phyloP scores from a whole-genome alignment of 306 rosid genomes.

The Quercus agrifolia region DNA sequence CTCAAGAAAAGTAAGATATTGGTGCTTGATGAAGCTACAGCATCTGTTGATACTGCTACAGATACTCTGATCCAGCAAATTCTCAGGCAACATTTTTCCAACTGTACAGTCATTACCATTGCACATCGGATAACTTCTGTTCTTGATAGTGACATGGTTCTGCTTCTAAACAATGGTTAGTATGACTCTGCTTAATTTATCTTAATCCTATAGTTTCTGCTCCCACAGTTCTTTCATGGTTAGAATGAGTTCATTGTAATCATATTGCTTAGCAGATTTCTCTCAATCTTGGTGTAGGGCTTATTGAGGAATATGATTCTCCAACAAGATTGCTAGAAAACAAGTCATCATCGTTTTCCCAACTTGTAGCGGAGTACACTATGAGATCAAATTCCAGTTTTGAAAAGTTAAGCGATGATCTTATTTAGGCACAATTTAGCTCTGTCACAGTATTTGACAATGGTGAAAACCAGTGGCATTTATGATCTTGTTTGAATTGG shows the following conservation, averaged over 20 bases:
- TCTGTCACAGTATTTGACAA: no score
- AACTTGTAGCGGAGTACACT: no score
- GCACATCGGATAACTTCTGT: constrained; percentile 26
- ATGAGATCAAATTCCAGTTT: constrained; percentile 4
- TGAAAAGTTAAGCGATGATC: not conserved
- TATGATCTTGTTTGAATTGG: no score
- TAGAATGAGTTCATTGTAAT: not conserved
- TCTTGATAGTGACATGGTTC: constrained; percentile 23
- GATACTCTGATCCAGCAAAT: constrained; percentile 32
- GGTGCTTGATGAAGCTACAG: no score
- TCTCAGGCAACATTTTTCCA: constrained; percentile 8
- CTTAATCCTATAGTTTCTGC: not conserved
- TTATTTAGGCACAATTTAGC: no score
- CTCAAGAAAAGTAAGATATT: no score
- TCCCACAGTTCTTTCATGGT: not conserved
- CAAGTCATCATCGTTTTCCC: no score
- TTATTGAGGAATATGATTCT: not conserved
- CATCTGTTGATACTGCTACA: no score
- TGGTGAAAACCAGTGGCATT: no score
- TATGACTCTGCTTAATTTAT: not conserved
- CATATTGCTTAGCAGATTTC: not conserved
- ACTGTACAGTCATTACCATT: constrained; percentile 27
- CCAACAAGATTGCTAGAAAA: no score
- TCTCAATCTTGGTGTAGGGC: not conserved
- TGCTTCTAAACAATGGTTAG: constrained; percentile 21